Percentiles rank a stretch among this genome's conserved stretches.
These are phyloP conservation scores for Monosporozyma aerobia DNA, from an alignment of 805 yeast genomes.

Conservation along the genomic window DNA sequence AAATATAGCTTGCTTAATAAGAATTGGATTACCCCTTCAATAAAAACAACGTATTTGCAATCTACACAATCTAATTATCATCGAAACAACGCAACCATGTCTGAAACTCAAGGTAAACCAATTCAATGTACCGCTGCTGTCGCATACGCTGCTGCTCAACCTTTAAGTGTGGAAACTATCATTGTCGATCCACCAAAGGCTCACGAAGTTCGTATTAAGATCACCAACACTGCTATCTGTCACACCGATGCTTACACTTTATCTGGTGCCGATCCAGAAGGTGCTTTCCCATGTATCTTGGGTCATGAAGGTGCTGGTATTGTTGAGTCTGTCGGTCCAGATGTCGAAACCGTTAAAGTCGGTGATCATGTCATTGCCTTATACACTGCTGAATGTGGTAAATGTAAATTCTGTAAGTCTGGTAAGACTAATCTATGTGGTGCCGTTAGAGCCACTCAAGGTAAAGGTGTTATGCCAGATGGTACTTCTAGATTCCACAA, in stretches of 20 bases:
- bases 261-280: conserved; percentile 93
- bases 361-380: conserved; percentile 93
- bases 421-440: conserved; percentile 97
- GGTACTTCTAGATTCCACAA: conserved; percentile 87
- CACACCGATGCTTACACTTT: conserved; percentile 97
- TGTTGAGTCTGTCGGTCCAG: conserved; percentile 92
- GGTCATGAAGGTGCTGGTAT: conserved; percentile 99
- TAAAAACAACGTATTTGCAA: not conserved
- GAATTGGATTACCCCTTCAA: not conserved
- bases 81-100: not conserved
- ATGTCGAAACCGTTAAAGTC: conserved; percentile 76
- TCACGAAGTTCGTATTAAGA: conserved; percentile 91
- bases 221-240: conserved; percentile 87
- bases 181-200: conserved; percentile 93
- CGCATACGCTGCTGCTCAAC: conserved; percentile 92
- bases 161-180: conserved; percentile 73
- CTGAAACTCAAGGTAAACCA: conserved; percentile 31
- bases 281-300: conserved; percentile 82
- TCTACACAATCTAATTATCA: not conserved
- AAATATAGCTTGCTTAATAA: no score
- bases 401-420: conserved; percentile 89
- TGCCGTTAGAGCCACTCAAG: conserved; percentile 93
- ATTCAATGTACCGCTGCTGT: conserved; percentile 93
- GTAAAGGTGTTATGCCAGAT: conserved; percentile 98
- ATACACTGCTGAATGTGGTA: conserved; percentile 93